Evolutionary conservation across 305 asterid species (phyloP).

Genomic region (Solanum chacoense): DNA sequence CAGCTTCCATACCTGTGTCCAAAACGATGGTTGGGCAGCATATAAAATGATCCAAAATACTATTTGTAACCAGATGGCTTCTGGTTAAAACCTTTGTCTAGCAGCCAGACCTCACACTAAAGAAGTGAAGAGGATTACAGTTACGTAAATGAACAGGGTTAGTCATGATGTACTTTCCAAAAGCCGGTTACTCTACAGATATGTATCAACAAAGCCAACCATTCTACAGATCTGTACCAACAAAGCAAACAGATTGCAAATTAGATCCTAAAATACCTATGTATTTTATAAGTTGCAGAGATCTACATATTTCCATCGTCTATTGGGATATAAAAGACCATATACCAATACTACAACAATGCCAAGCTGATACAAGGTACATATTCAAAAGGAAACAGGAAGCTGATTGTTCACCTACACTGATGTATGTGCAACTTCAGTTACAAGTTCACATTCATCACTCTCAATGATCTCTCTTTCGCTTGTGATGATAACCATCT

Average conservation of each 20-base stretch:
- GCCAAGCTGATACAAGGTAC: conserved; percentile 33
- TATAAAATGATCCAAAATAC: conserved; percentile 31
- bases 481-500: conserved; percentile 13
- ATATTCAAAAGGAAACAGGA: conserved; percentile 24
- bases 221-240: conserved; percentile 25
- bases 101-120: conserved; percentile 54
- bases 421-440: conserved; percentile 16
- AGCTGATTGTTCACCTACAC: conserved; percentile 25
- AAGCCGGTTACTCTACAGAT: conserved; percentile 21
- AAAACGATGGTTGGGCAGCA: conserved; percentile 28
- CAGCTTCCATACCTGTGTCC: conserved; percentile 37
- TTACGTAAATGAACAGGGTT: conserved; percentile 22
- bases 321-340: conserved; percentile 12
- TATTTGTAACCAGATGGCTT: conserved; percentile 44
- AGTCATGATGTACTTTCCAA: conserved; percentile 24
- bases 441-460: conserved; percentile 28
- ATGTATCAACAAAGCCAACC: conserved; percentile 30
- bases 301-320: conserved; percentile 9
- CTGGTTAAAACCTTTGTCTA: conserved; percentile 46
- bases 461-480: conserved; percentile 31
- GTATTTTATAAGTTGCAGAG: conserved; percentile 9
- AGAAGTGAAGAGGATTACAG: conserved; percentile 41
- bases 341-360: conserved; percentile 22
- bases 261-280: conserved; percentile 28
- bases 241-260: conserved; percentile 30